phyloP scores from a whole-genome alignment of 2,329 filamentous ascomycete genomes.

The Penicillium olsonii region DNA sequence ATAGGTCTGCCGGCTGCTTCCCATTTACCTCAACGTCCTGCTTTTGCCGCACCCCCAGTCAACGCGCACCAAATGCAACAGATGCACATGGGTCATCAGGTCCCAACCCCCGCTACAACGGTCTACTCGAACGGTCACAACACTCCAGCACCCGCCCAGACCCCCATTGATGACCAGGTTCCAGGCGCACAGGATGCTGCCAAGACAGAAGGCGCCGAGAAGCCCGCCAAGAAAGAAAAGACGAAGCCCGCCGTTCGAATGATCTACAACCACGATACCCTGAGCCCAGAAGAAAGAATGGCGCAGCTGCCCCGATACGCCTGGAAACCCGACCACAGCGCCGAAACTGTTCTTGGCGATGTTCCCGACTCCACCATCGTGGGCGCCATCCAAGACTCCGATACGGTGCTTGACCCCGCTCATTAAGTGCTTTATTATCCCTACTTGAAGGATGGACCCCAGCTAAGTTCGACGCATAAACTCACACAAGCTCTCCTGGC shows the following conservation, averaged over 20 bases:
- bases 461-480: constrained; percentile 42
- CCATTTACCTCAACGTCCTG: constrained; percentile 62
- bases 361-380: constrained; percentile 36
- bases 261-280: constrained; percentile 77
- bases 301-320: constrained; percentile 74
- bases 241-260: constrained; percentile 63
- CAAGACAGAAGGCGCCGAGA: constrained; percentile 53
- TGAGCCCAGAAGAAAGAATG: constrained; percentile 90
- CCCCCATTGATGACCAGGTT: constrained; percentile 54
- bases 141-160: constrained; percentile 19
- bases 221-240: constrained; percentile 68
- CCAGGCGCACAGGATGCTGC: constrained; percentile 46
- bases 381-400: constrained; percentile 35
- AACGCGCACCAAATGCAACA: constrained; percentile 59
- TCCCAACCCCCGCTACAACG: constrained; percentile 28
- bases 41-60: constrained; percentile 56
- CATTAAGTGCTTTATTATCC: constrained; percentile 24
- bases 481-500: constrained; percentile 28
- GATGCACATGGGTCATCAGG: constrained; percentile 55
- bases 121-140: constrained; percentile 35
- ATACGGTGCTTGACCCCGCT: constrained; percentile 36
- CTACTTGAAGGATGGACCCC: constrained; percentile 26
- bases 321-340: constrained; percentile 54
- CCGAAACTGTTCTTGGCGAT: constrained; percentile 39
- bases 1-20: constrained; percentile 57